phyloP scores from a whole-genome alignment of 2,329 filamentous ascomycete genomes.

The Rasamsonia emersonii region DNA sequence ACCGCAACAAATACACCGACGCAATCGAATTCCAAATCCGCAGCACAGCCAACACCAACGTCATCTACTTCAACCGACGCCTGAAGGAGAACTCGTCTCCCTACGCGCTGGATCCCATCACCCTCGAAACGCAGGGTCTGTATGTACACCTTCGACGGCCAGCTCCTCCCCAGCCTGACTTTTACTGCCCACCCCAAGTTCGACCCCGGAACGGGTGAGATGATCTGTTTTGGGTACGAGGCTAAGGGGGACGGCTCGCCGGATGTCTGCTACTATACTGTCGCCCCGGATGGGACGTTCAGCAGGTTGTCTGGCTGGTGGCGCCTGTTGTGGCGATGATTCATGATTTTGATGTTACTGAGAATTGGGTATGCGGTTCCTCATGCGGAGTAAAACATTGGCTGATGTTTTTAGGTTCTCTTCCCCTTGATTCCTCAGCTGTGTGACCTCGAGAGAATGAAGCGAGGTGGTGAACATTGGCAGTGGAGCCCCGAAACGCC shows the following conservation, averaged over 20 bases:
- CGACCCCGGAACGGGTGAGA: slow-evolving; percentile 42
- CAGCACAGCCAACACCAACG: slow-evolving; percentile 47
- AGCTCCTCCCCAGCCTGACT: slow-evolving; percentile 37
- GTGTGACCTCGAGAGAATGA: slow-evolving; percentile 29
- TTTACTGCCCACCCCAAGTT: slow-evolving; percentile 47
- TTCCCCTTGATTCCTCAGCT: slow-evolving; percentile 30
- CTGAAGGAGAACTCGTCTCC: slow-evolving; percentile 49
- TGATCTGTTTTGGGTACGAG: slow-evolving; percentile 44
- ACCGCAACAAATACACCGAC: slow-evolving; percentile 34
- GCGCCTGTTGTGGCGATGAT: slow-evolving; percentile 32
- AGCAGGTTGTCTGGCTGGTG: slow-evolving; percentile 26
- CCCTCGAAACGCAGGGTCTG: slow-evolving; percentile 42
- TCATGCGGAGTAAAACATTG: not conserved
- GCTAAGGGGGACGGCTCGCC: slow-evolving; percentile 33
- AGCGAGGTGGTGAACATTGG: slow-evolving; percentile 34
- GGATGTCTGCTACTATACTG: slow-evolving; percentile 29
- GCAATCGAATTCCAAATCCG: slow-evolving; percentile 24
- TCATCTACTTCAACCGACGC: slow-evolving; percentile 50
- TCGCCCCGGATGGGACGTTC: slow-evolving; percentile 21
- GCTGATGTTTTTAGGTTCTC: slow-evolving; percentile 17
- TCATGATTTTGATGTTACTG: slow-evolving; percentile 35
- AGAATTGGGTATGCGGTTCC: slow-evolving; percentile 23
- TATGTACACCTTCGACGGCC: slow-evolving; percentile 44
- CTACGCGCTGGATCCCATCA: slow-evolving; percentile 40
- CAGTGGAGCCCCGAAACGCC: slow-evolving; percentile 27